Base-by-base conservation (phyloP, 1,284 basidiomycete genomes). In the Tetrapyrgos nigripes region DNA sequence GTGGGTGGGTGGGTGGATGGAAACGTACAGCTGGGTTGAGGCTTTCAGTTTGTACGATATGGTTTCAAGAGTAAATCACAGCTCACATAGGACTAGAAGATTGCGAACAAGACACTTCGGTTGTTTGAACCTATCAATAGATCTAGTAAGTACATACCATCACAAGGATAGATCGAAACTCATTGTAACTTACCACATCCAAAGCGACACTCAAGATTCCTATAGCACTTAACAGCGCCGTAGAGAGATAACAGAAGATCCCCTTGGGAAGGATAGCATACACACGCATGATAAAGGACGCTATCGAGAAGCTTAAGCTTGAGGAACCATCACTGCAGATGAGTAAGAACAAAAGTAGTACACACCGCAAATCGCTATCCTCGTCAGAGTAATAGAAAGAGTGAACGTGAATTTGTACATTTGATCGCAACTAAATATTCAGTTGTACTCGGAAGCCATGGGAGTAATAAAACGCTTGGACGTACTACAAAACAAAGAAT, bases 61-160 rank as follows among this genome's bases (percentile, higher is more conserved):
- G 19, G 27, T 4, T 28, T 27, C 14, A n/a, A n/a, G n/a, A n/a
- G n/a, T n/a, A n/a, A n/a, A n/a, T 11, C 14, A 5, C 21, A 5
- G 29, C 48, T 50, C 26, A 50, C 48, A 50, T 50, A n/a, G 48
- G 48, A 50, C 48, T 50, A 8, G 48, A 50, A 17, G 48, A 50
- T 29, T 50, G 48, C 9, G 23, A 4, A 29, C 48, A 50, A 19
- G 48, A 50, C 9, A 29, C 27, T 21, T 50, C 48, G 29, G 48
- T 50, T 27, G 24, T 26, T 29, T 50, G 48, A 5, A 47, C 45
- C 45, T 47, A n/a, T 9, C 14, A 8, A 45, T 9, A 19, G 19
- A 10, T 6, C 44, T 24, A 45, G 35, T 37, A 10, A 37, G 35
- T n/a, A 11, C 11, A 37, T 10, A 45, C 9, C 44, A 8, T n/a